Conservation (phyloP, 2,329 filamentous ascomycete species). For the Ceratocystis destructans region DNA sequence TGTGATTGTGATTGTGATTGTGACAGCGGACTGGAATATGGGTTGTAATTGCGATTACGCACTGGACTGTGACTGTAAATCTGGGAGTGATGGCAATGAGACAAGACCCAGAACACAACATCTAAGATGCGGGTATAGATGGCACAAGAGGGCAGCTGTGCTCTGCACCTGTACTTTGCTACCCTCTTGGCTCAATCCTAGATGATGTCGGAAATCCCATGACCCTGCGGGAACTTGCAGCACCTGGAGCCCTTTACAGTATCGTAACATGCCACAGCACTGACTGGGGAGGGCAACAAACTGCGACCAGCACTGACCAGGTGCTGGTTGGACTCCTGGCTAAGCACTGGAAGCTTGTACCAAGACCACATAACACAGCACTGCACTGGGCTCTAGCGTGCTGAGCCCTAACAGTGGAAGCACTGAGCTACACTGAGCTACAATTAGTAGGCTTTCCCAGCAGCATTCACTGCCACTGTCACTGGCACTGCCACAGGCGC, state of each 20-base stretch:
- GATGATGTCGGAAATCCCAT: not conserved
- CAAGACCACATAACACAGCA: not conserved
- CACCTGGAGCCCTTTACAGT: not conserved
- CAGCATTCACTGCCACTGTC: not conserved
- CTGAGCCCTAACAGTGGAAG: not conserved
- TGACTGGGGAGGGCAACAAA: not conserved
- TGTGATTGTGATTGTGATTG: too few species aligned
- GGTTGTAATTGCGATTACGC: too few species aligned
- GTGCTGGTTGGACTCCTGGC: not conserved
- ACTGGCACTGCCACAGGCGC: not conserved
- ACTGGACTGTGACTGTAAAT: too few species aligned
- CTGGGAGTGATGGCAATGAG: too few species aligned
- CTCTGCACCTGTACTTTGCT: too few species aligned
- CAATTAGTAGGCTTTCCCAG: not conserved
- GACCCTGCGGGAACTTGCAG: not conserved
- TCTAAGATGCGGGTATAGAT: too few species aligned
- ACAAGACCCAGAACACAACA: too few species aligned
- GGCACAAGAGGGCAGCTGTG: too few species aligned
- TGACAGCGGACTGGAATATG: too few species aligned
- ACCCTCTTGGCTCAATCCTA: not conserved
- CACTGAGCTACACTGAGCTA: not conserved
- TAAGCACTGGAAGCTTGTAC: not conserved
- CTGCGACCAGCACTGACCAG: not conserved
- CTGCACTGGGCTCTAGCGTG: not conserved
- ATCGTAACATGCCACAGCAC: not conserved